Base-by-base conservation (phyloP, 768 basidiomycete genomes). In the Suillus cothurnatus region DNA sequence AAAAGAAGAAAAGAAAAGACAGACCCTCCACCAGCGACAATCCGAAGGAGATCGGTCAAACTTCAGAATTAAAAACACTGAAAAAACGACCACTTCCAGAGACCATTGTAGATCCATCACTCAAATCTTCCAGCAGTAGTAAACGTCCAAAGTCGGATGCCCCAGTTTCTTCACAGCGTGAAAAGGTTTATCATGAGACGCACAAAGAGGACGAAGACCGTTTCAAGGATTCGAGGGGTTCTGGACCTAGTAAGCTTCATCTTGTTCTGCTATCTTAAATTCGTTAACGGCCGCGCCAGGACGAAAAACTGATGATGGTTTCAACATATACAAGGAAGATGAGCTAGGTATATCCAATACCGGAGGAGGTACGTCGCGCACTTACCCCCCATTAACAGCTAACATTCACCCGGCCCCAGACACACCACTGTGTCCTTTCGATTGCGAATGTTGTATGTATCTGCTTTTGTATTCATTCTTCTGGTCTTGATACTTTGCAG, bases 401-500 rank as follows among this genome's bases (percentile, higher is more conserved):
- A 60, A 67, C 39, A 61, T 74, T 72, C 66, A 71, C 68, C 66
- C 68, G 52, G 59, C 53, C 41, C 34, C 77, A 95, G 93, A 92
- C 74, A 94, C 93, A 0, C 85, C 91, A 4, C 75, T 91, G 47
- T 95, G 93, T 79, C 94, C 94, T 7, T 95, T 95, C 72, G 94
- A 95, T 74, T 95, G 94, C 75, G 82, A 92, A 43, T 95, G 94
- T 71, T 95, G 94, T 93, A 71, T 78, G 92, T 81, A 55, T 28
- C 45, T 41, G 43, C n/a, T 43, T 28, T 23, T 9, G 15, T 21
- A 6, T 26, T 55, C 34, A 31, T 56, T 34, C 38, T 61, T 65
- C n/a, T 49, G 41, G 32, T 15, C 53, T 38, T 50, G 36, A n/a
- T 55, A 34, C 26, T 38, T 21, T 32, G 15, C 66, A 77, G 76